phyloP scores from a whole-genome alignment of 2,329 filamentous ascomycete species.

The Teratosphaeria zuluensis region DNA sequence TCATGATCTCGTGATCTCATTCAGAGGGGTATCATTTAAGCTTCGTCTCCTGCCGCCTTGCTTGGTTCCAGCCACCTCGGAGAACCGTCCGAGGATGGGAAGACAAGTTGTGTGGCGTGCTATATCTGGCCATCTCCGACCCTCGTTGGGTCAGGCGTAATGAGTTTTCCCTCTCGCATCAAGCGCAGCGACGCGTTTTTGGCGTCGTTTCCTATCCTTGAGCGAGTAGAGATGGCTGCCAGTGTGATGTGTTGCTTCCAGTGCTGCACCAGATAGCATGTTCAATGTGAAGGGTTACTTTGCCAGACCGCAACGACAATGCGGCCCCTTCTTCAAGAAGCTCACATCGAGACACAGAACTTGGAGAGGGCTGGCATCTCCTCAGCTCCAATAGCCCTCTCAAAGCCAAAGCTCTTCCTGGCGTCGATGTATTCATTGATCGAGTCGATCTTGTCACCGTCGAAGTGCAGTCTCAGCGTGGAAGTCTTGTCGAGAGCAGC shows the following conservation, averaged over 20 bases:
- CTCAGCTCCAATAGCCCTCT: conserved; percentile 6
- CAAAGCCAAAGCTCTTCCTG: conserved; percentile 6
- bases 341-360: neutral
- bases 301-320: neutral
- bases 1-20: neutral
- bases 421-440: conserved; percentile 9
- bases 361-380: neutral
- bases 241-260: neutral
- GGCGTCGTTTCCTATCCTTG: neutral
- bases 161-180: neutral
- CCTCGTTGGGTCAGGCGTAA: neutral
- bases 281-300: neutral
- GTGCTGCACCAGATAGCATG: neutral
- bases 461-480: conserved; percentile 5
- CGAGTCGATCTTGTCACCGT: conserved; percentile 5
- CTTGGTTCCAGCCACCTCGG: neutral
- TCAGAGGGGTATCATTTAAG: neutral
- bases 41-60: neutral
- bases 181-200: neutral
- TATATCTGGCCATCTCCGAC: neutral
- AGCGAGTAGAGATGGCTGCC: neutral
- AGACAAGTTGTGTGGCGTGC: neutral
- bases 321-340: neutral
- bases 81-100: neutral
- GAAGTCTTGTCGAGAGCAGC: conserved; percentile 8